Percentiles rank a stretch among this genome's conserved stretches.
Conservation (phyloP, 148 eudicot species). For the Oxyria digyna region DNA sequence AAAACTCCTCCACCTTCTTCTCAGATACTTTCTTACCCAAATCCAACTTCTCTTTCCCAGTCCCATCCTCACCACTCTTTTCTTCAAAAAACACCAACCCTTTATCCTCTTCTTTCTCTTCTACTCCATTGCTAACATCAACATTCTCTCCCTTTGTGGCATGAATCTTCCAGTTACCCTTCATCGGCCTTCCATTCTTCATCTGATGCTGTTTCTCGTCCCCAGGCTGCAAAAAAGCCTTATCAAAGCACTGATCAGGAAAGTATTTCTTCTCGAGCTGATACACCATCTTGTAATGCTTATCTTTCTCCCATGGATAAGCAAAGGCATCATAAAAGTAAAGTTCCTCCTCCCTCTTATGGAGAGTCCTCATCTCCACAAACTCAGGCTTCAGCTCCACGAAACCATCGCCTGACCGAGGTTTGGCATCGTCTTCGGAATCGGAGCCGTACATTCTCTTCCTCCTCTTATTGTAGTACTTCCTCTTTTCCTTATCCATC, state of each 20-base stretch:
- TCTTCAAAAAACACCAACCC: constrained; percentile 76
- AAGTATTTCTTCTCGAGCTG: constrained; percentile 97
- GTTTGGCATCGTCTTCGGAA: constrained; percentile 51
- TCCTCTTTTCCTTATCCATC: constrained; percentile 74
- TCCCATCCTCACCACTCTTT: constrained; percentile 17
- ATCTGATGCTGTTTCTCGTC: constrained; percentile 12
- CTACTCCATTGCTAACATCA: background rate
- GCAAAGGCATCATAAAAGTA: constrained; percentile 81
- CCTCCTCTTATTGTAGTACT: constrained; percentile 68
- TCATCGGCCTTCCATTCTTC: constrained; percentile 6
- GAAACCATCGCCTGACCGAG: constrained; percentile 25
- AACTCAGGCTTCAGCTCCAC: constrained; percentile 82
- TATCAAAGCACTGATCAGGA: constrained; percentile 84
- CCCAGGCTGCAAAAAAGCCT: constrained; percentile 84
- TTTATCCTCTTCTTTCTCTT: constrained; percentile 27
- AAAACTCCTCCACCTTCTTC: constrained; percentile 92
- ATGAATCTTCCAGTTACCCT: constrained; percentile 2
- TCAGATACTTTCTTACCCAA: constrained; percentile 31
- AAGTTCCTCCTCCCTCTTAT: constrained; percentile 79
- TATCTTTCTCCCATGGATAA: constrained; percentile 93
- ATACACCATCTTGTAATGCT: constrained; percentile 97
- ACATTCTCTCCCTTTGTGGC: constrained; percentile 15
- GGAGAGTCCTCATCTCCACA: constrained; percentile 71
- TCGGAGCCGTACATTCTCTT: constrained; percentile 84
- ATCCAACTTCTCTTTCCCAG: constrained; percentile 18